These are phyloP conservation scores for Oryza glaberrima DNA, from an alignment of 176 grass and related monocot genomes.

Conservation along the genomic window DNA sequence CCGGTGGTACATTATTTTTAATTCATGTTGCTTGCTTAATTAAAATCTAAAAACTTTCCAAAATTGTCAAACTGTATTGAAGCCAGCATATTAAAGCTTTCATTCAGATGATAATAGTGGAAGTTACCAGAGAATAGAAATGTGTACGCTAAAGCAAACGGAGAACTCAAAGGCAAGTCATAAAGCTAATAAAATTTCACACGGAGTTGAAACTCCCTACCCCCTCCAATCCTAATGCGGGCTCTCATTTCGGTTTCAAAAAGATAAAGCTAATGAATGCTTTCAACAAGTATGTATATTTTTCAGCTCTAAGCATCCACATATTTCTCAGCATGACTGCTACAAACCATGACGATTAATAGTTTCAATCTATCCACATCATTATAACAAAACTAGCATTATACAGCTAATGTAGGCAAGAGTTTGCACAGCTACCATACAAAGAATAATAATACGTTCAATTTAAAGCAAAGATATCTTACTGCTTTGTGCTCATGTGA, in stretches of 20 bases:
- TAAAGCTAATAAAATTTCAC: too few species aligned
- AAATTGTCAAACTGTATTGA: not conserved
- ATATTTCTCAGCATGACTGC: not conserved
- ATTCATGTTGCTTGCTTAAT: not conserved
- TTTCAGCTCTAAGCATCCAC: not conserved
- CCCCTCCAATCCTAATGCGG: too few species aligned
- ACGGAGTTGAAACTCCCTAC: too few species aligned
- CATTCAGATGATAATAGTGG: not conserved
- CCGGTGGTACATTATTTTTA: not conserved
- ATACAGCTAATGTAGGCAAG: not conserved
- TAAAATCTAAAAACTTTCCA: not conserved
- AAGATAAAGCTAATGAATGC: slow-evolving; percentile 13
- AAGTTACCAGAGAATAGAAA: not conserved
- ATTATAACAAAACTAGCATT: not conserved
- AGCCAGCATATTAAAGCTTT: not conserved
- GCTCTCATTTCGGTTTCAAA: too few species aligned
- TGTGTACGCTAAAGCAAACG: not conserved
- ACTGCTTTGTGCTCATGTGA: slow-evolving; percentile 56
- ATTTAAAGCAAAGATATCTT: slow-evolving; percentile 36
- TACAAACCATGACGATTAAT: not conserved
- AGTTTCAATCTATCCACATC: not conserved
- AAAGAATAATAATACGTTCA: not conserved
- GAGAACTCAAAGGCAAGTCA: not conserved
- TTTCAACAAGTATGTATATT: not conserved
- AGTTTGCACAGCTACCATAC: not conserved